Conservation (phyloP, 352 stramenopile species). For the Phytopythium boreale region DNA sequence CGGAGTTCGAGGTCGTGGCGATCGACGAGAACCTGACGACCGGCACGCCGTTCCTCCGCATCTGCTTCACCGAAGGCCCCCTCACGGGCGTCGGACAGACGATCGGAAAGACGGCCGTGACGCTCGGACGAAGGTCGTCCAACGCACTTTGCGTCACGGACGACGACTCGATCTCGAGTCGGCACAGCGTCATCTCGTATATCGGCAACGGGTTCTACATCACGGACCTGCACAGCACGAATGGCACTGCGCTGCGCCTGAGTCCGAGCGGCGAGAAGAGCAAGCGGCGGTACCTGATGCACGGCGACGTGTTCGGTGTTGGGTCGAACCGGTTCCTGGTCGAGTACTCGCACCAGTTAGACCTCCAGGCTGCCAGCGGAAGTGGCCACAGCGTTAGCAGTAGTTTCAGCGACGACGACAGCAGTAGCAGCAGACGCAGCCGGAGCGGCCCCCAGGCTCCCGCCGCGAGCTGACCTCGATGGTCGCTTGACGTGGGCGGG, state of each 20-base stretch:
- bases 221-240: slow-evolving; percentile 80
- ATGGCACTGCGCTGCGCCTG: slow-evolving; percentile 73
- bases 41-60: slow-evolving; percentile 66
- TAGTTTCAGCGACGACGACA: neutral
- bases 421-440: slow-evolving; percentile 17
- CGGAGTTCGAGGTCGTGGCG: slow-evolving; percentile 75
- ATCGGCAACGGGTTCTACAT: slow-evolving; percentile 82
- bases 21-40: slow-evolving; percentile 69
- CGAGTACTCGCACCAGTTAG: slow-evolving; percentile 73
- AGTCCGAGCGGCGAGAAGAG: slow-evolving; percentile 64
- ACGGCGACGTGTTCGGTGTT: slow-evolving; percentile 82
- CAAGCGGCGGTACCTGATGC: slow-evolving; percentile 52
- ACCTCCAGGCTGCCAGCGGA: slow-evolving; percentile 16
- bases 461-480: slow-evolving; percentile 15
- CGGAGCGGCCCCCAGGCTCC: slow-evolving; percentile 12
- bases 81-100: slow-evolving; percentile 69
- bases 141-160: slow-evolving; percentile 83
- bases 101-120: slow-evolving; percentile 72
- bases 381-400: slow-evolving; percentile 2
- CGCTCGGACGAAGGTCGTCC: slow-evolving; percentile 63
- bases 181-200: slow-evolving; percentile 70
- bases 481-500: slow-evolving; percentile 1
- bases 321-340: slow-evolving; percentile 83
- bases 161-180: slow-evolving; percentile 76
- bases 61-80: slow-evolving; percentile 77